Conservation (phyloP, 1,139 yeast genomes). For the Candida sanyaensis region DNA sequence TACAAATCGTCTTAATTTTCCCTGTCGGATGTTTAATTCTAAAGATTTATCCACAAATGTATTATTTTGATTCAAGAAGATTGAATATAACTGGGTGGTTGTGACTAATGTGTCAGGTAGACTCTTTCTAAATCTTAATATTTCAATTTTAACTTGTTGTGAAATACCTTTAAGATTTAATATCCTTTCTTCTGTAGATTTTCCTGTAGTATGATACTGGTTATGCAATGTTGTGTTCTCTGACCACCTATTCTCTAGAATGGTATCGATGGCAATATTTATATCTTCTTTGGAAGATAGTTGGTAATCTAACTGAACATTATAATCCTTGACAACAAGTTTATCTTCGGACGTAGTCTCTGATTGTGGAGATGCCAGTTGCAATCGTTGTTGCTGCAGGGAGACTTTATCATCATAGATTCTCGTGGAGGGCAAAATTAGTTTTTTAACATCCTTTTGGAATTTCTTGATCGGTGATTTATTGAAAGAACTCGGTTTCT, state of each 20-base stretch:
- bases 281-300: slow-evolving; percentile 33
- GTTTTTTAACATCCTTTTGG: slow-evolving; percentile 23
- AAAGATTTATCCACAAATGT: slow-evolving; percentile 47
- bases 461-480: slow-evolving; percentile 27
- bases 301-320: slow-evolving; percentile 44
- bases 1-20: slow-evolving; percentile 37
- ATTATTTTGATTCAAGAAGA: slow-evolving; percentile 39
- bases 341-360: slow-evolving; percentile 10
- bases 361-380: slow-evolving; percentile 2
- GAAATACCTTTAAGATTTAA: slow-evolving; percentile 38
- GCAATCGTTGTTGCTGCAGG: background rate
- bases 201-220: slow-evolving; percentile 20
- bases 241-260: slow-evolving; percentile 41
- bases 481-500: slow-evolving; percentile 15
- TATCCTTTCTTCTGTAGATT: slow-evolving; percentile 27
- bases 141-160: slow-evolving; percentile 37
- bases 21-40: slow-evolving; percentile 36
- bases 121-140: slow-evolving; percentile 34
- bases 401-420: slow-evolving; percentile 23
- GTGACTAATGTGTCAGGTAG: slow-evolving; percentile 41
- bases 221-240: slow-evolving; percentile 31
- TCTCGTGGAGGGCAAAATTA: slow-evolving; percentile 27
- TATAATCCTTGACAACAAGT: slow-evolving; percentile 31
- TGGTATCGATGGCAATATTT: slow-evolving; percentile 34
- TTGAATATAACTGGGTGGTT: slow-evolving; percentile 40